Conservation (phyloP, 78 protist genomes). For the Tieghemostelium lacteum region DNA sequence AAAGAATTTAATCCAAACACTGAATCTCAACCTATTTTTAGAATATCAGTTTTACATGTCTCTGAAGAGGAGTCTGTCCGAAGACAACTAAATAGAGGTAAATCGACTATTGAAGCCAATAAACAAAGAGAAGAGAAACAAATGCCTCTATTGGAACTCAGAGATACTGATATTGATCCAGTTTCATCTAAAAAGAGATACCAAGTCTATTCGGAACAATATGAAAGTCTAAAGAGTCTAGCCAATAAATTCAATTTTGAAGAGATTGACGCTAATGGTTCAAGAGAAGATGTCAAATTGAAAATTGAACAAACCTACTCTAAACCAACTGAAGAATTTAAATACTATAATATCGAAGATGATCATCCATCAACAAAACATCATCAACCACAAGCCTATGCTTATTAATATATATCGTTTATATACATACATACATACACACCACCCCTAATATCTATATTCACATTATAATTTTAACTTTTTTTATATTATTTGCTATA, state of each 20-base stretch:
- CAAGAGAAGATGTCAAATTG: not conserved
- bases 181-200: conserved; percentile 40
- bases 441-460: too few species aligned
- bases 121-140: not conserved
- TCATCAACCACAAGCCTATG: too few species aligned
- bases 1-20: conserved; percentile 17
- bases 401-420: too few species aligned
- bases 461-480: too few species aligned
- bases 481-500: too few species aligned
- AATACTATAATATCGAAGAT: too few species aligned
- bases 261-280: conserved; percentile 72
- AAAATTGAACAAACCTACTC: conserved; percentile 2
- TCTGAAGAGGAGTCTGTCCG: conserved; percentile 33
- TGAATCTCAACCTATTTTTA: conserved; percentile 27
- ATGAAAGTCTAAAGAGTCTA: not conserved
- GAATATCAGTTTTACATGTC: conserved; percentile 51
- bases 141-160: conserved; percentile 16
- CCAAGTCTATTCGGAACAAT: conserved; percentile 29
- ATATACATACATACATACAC: too few species aligned
- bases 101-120: conserved; percentile 20
- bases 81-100: conserved; percentile 49
- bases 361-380: too few species aligned
- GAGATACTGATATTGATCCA: conserved; percentile 70
- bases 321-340: too few species aligned
- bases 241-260: conserved; percentile 23